Evolutionary conservation across 1,284 basidiomycete genomes (phyloP), one percentile per base, ranked within the genome.

Genomic region (Xerocomus amazonicus): DNA sequence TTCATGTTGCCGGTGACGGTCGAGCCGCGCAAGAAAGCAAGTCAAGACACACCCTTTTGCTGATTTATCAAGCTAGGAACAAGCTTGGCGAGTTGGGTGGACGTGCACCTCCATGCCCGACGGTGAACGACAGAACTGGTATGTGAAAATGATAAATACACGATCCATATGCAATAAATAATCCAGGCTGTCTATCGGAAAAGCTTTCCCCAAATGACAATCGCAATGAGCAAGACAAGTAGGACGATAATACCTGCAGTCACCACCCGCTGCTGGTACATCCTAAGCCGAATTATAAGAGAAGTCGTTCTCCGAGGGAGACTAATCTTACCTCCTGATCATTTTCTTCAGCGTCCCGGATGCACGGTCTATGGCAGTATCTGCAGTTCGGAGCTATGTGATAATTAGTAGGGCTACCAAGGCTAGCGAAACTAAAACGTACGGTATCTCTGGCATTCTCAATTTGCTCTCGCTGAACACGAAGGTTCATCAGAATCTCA

Each of bases 391-490:
- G 34, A 89, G 73, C 86, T 89, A 52, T 6, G 35, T 48, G 48
- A 38, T 38, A 10, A 43, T 44, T 59, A 59, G 39, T 43, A 37
- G 55, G 41, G 8, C 6, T 38, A 35, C 13, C 6, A 38, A 47
- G 23, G 27, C 33, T 23, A 39, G 9, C 14, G 40, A 37, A 45
- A 34, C 35, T 2, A 7, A 28, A 27, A 71, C 84, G 31, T 57
- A 94, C 90, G 48, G 89, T 93, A 70, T 93, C 90, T 61, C 96
- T 76, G 17, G 95, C 83, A 65, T 97, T 90, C 73, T 97, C 90
- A 57, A 99, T 95, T 72, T 96, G 94, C 67, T 98, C 97, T 55
- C 97, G 73, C 73, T 99, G 97, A 3, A 79, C 75, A 45, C 93
- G 73, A 55, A 99, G 74, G 63, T 90, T 93, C 60, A 86, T 70